phyloP scores from a whole-genome alignment of 805 yeast species.

The Yarrowia bubula region DNA sequence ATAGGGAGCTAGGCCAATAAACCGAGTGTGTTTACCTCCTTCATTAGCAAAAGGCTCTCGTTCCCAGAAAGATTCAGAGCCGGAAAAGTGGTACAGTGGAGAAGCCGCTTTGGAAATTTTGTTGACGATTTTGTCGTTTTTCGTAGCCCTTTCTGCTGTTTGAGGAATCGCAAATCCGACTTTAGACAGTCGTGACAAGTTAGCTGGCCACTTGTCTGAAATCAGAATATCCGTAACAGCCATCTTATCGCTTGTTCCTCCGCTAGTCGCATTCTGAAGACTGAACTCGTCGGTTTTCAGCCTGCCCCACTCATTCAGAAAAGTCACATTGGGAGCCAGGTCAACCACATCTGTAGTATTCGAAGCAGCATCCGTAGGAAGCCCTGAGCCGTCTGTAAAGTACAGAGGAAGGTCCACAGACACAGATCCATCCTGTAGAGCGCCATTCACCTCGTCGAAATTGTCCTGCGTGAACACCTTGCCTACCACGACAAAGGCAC shows the following conservation, averaged over 20 bases:
- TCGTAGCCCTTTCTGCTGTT: not conserved
- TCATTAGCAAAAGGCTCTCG: constrained; percentile 56
- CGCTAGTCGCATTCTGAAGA: not conserved
- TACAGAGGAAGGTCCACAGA: constrained; percentile 4
- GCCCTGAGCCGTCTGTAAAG: constrained; percentile 7
- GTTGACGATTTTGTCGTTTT: not conserved
- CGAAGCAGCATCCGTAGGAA: not conserved
- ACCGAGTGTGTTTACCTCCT: constrained; percentile 49
- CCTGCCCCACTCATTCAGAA: constrained; percentile 2
- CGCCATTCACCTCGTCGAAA: constrained; percentile 6
- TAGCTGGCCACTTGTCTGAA: constrained; percentile 12
- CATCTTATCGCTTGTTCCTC: not conserved
- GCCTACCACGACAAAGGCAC: constrained; percentile 11
- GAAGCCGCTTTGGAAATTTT: not conserved
- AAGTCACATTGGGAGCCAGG: constrained; percentile 13
- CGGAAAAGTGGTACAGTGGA: constrained; percentile 68
- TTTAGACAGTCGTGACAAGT: not conserved
- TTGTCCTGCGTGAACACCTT: constrained; percentile 5
- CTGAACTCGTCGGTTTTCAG: constrained; percentile 1
- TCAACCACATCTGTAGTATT: constrained; percentile 7
- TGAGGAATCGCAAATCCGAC: constrained; percentile 1
- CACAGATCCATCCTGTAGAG: constrained; percentile 9
- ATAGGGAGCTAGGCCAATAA: constrained; percentile 61
- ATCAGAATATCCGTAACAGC: constrained; percentile 3
- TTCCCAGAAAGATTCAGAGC: constrained; percentile 51